These are phyloP conservation scores for Coniosporium tulheliwenetii DNA, from an alignment of 2,329 filamentous ascomycete genomes.

Conservation along the genomic window DNA sequence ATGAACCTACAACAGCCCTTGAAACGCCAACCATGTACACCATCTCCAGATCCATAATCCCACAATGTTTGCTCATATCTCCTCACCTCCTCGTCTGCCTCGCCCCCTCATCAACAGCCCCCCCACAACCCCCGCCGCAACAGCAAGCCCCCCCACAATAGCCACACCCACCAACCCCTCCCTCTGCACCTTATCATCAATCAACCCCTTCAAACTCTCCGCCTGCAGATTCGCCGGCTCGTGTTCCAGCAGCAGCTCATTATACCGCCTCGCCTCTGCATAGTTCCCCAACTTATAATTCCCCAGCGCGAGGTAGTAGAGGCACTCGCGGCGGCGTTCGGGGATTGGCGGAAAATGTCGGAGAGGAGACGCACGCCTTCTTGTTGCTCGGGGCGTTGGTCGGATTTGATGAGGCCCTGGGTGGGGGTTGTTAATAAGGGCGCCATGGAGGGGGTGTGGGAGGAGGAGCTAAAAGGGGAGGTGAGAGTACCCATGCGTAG, in stretches of 20 bases:
- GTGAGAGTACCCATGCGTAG: constrained; percentile 71
- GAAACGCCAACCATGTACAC: not conserved
- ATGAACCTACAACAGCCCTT: not conserved
- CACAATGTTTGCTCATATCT: not conserved
- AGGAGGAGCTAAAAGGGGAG: constrained; percentile 3
- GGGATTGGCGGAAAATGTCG: constrained; percentile 88
- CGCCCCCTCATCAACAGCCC: constrained; percentile 65
- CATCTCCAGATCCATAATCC: not conserved
- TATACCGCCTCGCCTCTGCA: constrained; percentile 84
- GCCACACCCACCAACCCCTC: constrained; percentile 90
- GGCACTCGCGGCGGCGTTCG: constrained; percentile 88
- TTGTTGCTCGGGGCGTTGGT: constrained; percentile 71
- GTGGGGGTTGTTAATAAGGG: not conserved
- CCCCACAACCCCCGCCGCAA: constrained; percentile 85
- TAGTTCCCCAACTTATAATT: constrained; percentile 99
- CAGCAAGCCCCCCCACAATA: constrained; percentile 82
- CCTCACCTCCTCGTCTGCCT: constrained; percentile 32
- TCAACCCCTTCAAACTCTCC: constrained; percentile 66
- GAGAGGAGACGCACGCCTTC: constrained; percentile 84
- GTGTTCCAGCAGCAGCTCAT: constrained; percentile 78
- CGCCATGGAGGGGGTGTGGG: not conserved
- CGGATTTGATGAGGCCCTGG: constrained; percentile 90
- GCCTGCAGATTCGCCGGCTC: constrained; percentile 89
- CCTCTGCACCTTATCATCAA: constrained; percentile 91
- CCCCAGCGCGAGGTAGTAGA: constrained; percentile 93